phyloP scores from a whole-genome alignment of 257 asterid species.

The Ophiorrhiza pumila region DNA sequence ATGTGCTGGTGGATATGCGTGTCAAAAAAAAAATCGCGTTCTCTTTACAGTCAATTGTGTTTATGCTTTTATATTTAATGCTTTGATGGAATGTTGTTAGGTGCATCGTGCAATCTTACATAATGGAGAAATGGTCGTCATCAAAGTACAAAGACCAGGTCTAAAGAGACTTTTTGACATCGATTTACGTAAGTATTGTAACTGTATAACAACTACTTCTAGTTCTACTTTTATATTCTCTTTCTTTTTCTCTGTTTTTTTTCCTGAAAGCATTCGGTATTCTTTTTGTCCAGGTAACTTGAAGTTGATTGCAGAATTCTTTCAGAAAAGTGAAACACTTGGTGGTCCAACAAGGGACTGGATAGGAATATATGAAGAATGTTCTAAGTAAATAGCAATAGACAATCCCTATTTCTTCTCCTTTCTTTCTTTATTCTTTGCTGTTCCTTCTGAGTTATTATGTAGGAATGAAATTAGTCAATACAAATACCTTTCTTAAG shows the following conservation, averaged over 20 bases:
- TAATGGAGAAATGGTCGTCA: conserved; percentile 81
- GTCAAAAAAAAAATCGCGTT: not conserved
- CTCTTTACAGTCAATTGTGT: not conserved
- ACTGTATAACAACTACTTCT: not conserved
- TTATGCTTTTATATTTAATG: conserved; percentile 27
- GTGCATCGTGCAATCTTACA: conserved; percentile 95
- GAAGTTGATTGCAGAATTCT: conserved; percentile 85
- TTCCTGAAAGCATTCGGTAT: not conserved
- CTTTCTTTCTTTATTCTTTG: not conserved
- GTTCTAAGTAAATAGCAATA: conserved; percentile 74
- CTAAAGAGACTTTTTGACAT: conserved; percentile 84
- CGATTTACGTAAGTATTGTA: conserved; percentile 66
- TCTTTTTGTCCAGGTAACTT: conserved; percentile 60
- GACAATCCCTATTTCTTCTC: not conserved
- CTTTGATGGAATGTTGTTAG: conserved; percentile 35
- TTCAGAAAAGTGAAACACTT: conserved; percentile 81
- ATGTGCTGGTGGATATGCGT: not conserved
- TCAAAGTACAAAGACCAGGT: conserved; percentile 97
- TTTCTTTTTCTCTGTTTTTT: not conserved
- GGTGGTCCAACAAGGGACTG: conserved; percentile 97
- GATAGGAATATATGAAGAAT: conserved; percentile 95
- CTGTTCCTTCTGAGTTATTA: not conserved
- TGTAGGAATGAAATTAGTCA: not conserved
- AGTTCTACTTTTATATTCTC: not conserved
- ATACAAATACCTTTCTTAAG: not conserved